Evolutionary conservation across 208 protist species (phyloP).

Genomic region (Leishmania gerbilli): DNA sequence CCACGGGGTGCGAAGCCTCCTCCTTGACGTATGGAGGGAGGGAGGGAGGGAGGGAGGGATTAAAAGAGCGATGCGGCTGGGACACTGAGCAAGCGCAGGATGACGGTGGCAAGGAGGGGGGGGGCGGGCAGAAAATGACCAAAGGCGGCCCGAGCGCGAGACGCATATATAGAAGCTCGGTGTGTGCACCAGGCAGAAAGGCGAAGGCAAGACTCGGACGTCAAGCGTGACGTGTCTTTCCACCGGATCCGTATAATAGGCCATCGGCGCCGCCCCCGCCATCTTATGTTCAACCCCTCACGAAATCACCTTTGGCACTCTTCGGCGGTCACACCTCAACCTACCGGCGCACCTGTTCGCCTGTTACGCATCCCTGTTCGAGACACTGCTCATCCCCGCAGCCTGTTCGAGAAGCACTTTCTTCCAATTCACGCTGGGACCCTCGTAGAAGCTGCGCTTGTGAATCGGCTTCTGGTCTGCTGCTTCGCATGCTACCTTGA

Average conservation of each 20-base stretch:
- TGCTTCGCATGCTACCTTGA: constrained; percentile 23
- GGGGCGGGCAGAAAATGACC: not conserved
- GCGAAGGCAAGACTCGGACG: not conserved
- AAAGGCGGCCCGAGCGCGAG: not conserved
- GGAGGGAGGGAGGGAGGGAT: not conserved
- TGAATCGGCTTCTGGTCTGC: constrained; percentile 34
- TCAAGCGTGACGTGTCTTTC: not conserved
- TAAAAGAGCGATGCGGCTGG: too few relatives aligned
- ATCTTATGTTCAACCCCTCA: not conserved
- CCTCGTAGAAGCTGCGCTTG: constrained; percentile 38
- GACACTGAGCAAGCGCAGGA: not conserved
- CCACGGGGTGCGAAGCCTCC: not conserved
- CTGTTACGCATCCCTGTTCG: not conserved
- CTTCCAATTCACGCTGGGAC: constrained; percentile 26
- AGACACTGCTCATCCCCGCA: not conserved
- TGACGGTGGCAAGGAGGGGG: too few relatives aligned
- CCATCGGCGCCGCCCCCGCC: not conserved
- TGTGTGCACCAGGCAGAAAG: not conserved
- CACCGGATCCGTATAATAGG: not conserved
- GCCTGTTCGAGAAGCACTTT: constrained; percentile 29
- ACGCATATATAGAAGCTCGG: not conserved
- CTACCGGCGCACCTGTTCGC: not conserved
- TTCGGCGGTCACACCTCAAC: not conserved
- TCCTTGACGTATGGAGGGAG: not conserved
- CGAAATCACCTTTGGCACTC: not conserved